Base-by-base conservation (phyloP, 1,284 basidiomycete species). In the Leccinum cinnamomeum region DNA sequence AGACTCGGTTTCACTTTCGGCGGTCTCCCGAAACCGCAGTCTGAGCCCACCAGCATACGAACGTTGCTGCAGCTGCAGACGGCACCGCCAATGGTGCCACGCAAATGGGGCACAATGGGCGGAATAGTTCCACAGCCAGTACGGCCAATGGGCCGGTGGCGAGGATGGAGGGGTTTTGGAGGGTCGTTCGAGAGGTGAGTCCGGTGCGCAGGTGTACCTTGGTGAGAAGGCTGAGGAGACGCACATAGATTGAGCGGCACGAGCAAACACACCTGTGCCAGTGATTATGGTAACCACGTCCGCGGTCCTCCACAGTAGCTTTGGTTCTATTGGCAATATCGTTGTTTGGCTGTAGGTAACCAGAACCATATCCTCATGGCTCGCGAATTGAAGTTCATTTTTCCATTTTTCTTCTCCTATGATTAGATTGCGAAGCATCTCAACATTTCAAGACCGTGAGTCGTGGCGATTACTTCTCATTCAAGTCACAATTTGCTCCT, bases 11-110 rank as follows among this genome's bases (percentile, higher is more conserved):
- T 76, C 61, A 70, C 74, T 2, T 76, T 76, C 16, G 71, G 74
- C 3, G 64, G 74, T 18, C 41, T 74, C 2, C 66, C 70, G 0
- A 74, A 74, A 48, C 75, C 74, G 2, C 60, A 62, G 3, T 76
- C 74, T 1, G 70, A 68, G 12, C 72, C 65, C 0, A 66, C 63
- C 5, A 44, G 57, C 8, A 62, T 74, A 10, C 63, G 39, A 28
- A 48, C 11, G 1, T 80, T 98, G 1, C 77, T 97, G 3, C 95
- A 97, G 1, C 77, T 97, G 3, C 95, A 97, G 74, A 97, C 95
- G 0, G 86, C 94, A 0, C 95, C 95, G 20, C 62, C 72, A 48
- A 65, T 79, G 89, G 20, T 59, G 14, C 3, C 62, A 1, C 57
- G 48, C 16, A 64, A 59, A 2, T 37, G 58, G 41, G 64, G 35